Evolutionary conservation across 805 yeast genomes (phyloP).

Genomic region (Kluyveromyces nonfermentans): DNA sequence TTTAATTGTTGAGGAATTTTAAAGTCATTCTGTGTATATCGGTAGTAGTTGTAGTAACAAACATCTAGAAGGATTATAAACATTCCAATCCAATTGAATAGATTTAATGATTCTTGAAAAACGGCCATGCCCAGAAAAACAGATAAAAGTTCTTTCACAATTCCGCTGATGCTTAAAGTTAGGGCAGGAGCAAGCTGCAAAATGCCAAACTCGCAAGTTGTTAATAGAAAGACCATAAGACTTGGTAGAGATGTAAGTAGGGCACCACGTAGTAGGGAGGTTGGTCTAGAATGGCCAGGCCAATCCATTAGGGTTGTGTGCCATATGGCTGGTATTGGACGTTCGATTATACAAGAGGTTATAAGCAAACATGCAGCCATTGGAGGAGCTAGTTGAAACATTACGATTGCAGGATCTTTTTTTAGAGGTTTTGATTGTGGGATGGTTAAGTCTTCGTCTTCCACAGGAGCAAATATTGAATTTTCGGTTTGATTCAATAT

Average conservation of each 20-base stretch:
- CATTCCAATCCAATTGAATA: conserved; percentile 66
- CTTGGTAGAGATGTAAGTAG: conserved; percentile 71
- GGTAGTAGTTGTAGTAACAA: conserved; percentile 67
- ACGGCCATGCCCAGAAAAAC: conserved; percentile 57
- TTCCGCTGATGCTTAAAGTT: conserved; percentile 84
- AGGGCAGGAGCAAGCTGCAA: conserved; percentile 74
- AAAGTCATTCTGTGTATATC: conserved; percentile 28
- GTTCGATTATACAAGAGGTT: conserved; percentile 64
- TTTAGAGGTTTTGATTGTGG: conserved; percentile 2
- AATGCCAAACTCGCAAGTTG: conserved; percentile 76
- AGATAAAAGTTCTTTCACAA: conserved; percentile 84
- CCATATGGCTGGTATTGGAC: conserved; percentile 30
- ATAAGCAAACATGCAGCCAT: conserved; percentile 59
- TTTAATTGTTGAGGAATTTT: neutral
- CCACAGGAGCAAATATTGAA: neutral
- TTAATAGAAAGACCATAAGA: conserved; percentile 78
- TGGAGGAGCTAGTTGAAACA: conserved; percentile 74
- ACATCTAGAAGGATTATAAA: conserved; percentile 69
- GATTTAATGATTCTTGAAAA: conserved; percentile 63
- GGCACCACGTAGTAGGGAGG: conserved; percentile 42
- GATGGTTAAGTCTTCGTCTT: conserved; percentile 4
- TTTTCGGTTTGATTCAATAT: conserved; percentile 45
- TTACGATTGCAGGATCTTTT: conserved; percentile 69
- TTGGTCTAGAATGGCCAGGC: conserved; percentile 6
- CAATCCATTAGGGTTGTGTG: conserved; percentile 17